phyloP scores from a whole-genome alignment of 495 filamentous ascomycete genomes.

The Talaromyces adpressus region DNA sequence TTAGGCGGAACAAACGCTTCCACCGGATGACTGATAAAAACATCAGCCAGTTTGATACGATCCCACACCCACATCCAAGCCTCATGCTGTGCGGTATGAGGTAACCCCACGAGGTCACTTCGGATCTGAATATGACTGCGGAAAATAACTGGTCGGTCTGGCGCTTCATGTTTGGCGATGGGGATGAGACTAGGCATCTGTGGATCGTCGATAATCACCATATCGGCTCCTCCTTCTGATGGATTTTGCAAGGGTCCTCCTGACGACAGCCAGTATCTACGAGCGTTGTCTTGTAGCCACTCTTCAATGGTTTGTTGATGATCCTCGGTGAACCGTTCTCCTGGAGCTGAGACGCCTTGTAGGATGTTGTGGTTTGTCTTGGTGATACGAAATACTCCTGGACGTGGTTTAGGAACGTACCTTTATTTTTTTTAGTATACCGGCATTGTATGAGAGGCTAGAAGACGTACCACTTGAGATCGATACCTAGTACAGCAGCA shows the following conservation, averaged over 20 bases:
- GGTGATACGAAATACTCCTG: conserved; percentile 78
- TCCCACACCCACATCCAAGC: conserved; percentile 76
- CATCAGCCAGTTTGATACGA: conserved; percentile 61
- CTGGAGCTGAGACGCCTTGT: conserved; percentile 65
- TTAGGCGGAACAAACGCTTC: conserved; percentile 64
- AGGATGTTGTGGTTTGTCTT: conserved; percentile 93
- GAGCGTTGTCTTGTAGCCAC: conserved; percentile 74
- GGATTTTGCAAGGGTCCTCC: conserved; percentile 63
- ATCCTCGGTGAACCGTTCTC: conserved; percentile 52
- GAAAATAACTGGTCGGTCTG: conserved; percentile 69
- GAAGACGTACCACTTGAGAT: conserved; percentile 63
- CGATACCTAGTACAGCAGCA: conserved; percentile 57
- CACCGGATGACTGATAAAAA: conserved; percentile 84
- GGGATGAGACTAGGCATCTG: conserved; percentile 83
- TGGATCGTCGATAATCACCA: conserved; percentile 78
- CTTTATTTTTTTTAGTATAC: conserved; percentile 17
- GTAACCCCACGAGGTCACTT: conserved; percentile 57
- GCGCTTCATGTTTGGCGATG: conserved; percentile 63
- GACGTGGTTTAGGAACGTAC: conserved; percentile 77
- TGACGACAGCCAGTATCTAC: conserved; percentile 64
- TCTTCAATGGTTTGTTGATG: conserved; percentile 54
- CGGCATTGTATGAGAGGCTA: not conserved
- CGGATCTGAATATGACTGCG: conserved; percentile 82
- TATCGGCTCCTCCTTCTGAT: conserved; percentile 68
- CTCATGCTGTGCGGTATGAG: conserved; percentile 61